Conservation (phyloP, 495 filamentous ascomycete species). For the Neurospora terricola region DNA sequence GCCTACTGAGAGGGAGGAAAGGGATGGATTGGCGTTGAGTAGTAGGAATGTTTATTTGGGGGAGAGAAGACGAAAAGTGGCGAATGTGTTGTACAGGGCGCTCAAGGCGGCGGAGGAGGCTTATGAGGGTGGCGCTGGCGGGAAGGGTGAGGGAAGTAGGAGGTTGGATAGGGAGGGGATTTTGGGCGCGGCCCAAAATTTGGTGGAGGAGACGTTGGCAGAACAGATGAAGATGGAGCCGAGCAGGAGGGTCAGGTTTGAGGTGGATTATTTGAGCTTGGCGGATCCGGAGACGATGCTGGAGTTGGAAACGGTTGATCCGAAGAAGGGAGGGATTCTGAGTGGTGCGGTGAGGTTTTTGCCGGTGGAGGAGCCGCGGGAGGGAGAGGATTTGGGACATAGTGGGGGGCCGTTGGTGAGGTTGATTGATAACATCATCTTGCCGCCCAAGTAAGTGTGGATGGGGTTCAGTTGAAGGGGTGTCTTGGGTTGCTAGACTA, state of each 20-base stretch:
- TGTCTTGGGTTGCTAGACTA: not conserved
- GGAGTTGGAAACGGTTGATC: slow-evolving; percentile 59
- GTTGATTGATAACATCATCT: slow-evolving; percentile 88
- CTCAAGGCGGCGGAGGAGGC: slow-evolving; percentile 59
- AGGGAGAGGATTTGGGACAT: slow-evolving; percentile 64
- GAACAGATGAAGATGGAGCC: slow-evolving; percentile 55
- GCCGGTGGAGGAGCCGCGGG: slow-evolving; percentile 56
- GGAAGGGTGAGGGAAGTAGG: no score
- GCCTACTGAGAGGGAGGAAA: slow-evolving; percentile 57
- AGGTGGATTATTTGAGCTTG: slow-evolving; percentile 84
- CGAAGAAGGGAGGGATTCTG: slow-evolving; percentile 62
- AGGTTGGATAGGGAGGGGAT: no score
- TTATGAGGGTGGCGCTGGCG: slow-evolving; percentile 45
- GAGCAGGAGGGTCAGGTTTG: slow-evolving; percentile 55
- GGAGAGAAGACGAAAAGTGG: slow-evolving; percentile 55
- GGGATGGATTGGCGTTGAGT: slow-evolving; percentile 84
- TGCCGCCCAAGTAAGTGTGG: slow-evolving; percentile 33
- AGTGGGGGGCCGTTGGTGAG: slow-evolving; percentile 61
- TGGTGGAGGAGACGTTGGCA: slow-evolving; percentile 39
- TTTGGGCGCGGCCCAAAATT: slow-evolving; percentile 48
- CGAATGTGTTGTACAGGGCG: slow-evolving; percentile 57
- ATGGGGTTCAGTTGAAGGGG: not conserved
- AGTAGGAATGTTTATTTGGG: slow-evolving; percentile 92
- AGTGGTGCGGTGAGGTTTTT: slow-evolving; percentile 88
- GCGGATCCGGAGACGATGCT: slow-evolving; percentile 72